Evolutionary conservation across 2,329 filamentous ascomycete species (phyloP).

Genomic region (Nigrograna mackinnonii): DNA sequence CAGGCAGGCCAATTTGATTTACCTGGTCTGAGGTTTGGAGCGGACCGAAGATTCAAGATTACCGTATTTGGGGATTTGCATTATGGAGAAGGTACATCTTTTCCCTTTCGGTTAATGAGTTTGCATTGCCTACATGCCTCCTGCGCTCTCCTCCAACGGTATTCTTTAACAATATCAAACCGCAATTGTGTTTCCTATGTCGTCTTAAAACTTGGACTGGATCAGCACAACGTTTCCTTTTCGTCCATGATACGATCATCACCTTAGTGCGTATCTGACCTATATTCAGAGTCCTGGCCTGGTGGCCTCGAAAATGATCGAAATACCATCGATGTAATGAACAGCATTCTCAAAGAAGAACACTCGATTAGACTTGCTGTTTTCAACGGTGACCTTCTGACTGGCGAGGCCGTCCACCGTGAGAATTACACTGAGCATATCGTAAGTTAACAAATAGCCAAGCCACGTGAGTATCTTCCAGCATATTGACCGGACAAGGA

Average conservation of each 20-base stretch:
- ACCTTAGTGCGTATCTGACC: too few relatives aligned
- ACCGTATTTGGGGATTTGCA: conserved; percentile 72
- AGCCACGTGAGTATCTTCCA: neutral
- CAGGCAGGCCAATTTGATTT: conserved; percentile 15
- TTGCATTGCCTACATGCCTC: too few relatives aligned
- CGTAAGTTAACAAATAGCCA: neutral
- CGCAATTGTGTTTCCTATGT: too few relatives aligned
- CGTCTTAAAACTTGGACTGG: too few relatives aligned
- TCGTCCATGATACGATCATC: too few relatives aligned
- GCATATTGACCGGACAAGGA: conserved; percentile 6
- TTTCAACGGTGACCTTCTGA: conserved; percentile 73
- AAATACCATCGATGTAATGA: conserved; percentile 61
- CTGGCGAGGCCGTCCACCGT: conserved; percentile 56
- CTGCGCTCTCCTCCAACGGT: too few relatives aligned
- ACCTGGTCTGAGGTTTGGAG: conserved; percentile 26
- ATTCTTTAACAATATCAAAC: too few relatives aligned
- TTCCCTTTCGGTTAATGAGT: too few relatives aligned
- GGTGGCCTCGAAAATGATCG: neutral
- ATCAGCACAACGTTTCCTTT: too few relatives aligned
- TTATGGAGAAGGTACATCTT: conserved; percentile 68
- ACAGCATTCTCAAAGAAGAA: conserved; percentile 61
- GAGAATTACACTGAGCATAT: conserved; percentile 20
- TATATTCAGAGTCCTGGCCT: neutral
- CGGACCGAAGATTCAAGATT: conserved; percentile 49
- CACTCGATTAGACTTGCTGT: conserved; percentile 64